Evolutionary conservation across 345 rosid genomes (phyloP).

Genomic region (Isatis tinctoria): DNA sequence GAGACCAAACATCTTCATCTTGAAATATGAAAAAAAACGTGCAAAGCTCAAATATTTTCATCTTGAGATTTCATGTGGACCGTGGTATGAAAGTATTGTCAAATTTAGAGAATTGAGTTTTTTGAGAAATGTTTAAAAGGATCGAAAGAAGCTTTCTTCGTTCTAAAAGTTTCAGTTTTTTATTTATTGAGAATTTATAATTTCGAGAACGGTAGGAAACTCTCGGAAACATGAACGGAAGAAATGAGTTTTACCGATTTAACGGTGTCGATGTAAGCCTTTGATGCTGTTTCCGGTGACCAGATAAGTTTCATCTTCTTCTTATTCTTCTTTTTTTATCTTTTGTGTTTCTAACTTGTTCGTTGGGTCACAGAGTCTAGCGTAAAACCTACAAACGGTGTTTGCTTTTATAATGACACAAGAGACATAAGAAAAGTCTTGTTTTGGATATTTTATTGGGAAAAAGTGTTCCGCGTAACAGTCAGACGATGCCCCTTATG

Average conservation of each 20-base stretch:
- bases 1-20: slow-evolving; percentile 13
- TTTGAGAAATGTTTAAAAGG: background rate
- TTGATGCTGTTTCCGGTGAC: slow-evolving; percentile 85
- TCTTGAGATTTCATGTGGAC: too few relatives aligned
- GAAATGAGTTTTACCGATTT: slow-evolving; percentile 47
- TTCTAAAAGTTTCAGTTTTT: background rate
- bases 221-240: background rate
- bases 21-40: too few relatives aligned
- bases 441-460: background rate
- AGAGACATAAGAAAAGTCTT: slow-evolving; percentile 22
- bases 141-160: background rate
- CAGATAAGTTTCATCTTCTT: slow-evolving; percentile 78
- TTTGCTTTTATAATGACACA: slow-evolving; percentile 17
- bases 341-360: background rate
- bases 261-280: slow-evolving; percentile 84
- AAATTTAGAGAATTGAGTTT: background rate
- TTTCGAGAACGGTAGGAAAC: background rate
- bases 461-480: background rate
- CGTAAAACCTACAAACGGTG: slow-evolving; percentile 26
- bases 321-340: background rate
- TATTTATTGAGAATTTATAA: too few relatives aligned
- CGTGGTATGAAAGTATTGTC: background rate
- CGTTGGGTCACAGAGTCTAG: slow-evolving; percentile 9
- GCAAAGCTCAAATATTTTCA: too few relatives aligned
- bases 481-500: slow-evolving; percentile 7